Percentiles rank a stretch among this genome's conserved stretches.
phyloP scores from a whole-genome alignment of 257 asterid genomes.

The Vinca minor region DNA sequence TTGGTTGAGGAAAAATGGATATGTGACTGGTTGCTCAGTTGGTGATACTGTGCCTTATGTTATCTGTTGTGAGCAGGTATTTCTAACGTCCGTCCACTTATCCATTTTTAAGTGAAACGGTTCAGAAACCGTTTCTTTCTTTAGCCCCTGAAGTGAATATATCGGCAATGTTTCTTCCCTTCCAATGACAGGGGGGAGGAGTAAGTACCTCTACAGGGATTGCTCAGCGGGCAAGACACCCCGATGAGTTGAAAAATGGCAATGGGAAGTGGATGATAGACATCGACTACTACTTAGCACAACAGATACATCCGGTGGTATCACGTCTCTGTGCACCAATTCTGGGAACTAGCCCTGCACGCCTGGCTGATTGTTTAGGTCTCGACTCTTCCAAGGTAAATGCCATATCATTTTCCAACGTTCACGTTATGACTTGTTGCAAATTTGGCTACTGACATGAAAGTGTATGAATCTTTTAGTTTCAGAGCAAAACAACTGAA shows the following conservation, averaged over 20 bases:
- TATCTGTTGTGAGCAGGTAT: constrained; percentile 96
- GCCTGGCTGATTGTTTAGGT: constrained; percentile 97
- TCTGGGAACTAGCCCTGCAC: constrained; percentile 96
- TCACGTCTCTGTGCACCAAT: constrained; percentile 92
- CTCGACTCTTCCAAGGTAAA: constrained; percentile 89
- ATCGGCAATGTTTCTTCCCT: constrained; percentile 8
- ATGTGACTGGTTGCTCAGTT: constrained; percentile 83
- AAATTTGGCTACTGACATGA: constrained; percentile 17
- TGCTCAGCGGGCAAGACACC: constrained; percentile 97
- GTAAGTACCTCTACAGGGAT: constrained; percentile 65
- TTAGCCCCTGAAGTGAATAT: neutral
- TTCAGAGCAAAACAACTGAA: constrained; percentile 70
- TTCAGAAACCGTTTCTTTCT: neutral
- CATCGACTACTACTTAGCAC: constrained; percentile 92
- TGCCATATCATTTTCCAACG: constrained; percentile 7
- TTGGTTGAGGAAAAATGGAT: constrained; percentile 76
- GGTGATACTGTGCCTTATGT: constrained; percentile 95
- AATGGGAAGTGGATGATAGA: constrained; percentile 77
- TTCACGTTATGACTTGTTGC: neutral
- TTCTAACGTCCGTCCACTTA: neutral
- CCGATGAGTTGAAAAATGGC: constrained; percentile 81
- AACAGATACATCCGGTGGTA: constrained; percentile 99
- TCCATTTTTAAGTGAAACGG: constrained; percentile 8
- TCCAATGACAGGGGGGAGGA: constrained; percentile 52
- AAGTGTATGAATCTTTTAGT: constrained; percentile 40